These are phyloP conservation scores for Sphaerobolus stellatus DNA, from an alignment of 1,284 basidiomycete species.

Conservation along the genomic window DNA sequence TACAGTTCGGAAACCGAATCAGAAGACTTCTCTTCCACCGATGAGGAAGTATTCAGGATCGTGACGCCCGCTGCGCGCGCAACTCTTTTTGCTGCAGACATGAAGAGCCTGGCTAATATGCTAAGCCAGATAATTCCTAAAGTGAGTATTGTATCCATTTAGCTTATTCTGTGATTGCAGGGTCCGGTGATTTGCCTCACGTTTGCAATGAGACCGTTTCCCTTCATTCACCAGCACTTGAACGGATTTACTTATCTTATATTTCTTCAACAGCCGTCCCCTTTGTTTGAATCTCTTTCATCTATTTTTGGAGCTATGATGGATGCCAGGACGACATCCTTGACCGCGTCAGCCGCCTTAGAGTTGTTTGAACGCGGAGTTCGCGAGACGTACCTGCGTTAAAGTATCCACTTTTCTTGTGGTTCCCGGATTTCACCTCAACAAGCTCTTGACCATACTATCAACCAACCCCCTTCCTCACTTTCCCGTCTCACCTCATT, in stretches of 20 bases:
- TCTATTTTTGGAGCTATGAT: constrained; percentile 5
- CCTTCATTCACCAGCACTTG: too few relatives aligned
- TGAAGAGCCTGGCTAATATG: not conserved
- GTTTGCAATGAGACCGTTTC: too few relatives aligned
- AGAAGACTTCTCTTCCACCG: constrained; percentile 1
- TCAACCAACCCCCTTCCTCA: too few relatives aligned
- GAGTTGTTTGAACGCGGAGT: constrained; percentile 3
- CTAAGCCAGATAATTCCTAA: not conserved
- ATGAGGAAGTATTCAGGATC: constrained; percentile 1
- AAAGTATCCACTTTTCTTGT: too few relatives aligned
- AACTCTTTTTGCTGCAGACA: constrained; percentile 1
- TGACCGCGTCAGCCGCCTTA: constrained; percentile 6
- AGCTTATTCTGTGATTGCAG: too few relatives aligned
- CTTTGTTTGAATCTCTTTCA: not conserved
- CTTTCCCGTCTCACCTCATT: too few relatives aligned
- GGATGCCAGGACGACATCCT: not conserved
- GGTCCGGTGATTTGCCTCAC: too few relatives aligned
- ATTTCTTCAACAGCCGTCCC: not conserved
- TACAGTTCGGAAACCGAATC: constrained; percentile 4
- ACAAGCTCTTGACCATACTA: too few relatives aligned
- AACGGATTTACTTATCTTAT: too few relatives aligned
- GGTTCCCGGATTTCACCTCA: too few relatives aligned
- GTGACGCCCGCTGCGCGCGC: constrained; percentile 1
- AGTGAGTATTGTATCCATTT: not conserved
- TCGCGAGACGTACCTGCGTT: too few relatives aligned